These are phyloP conservation scores for Saccharomyces mikatae DNA, from an alignment of 805 yeast genomes.

Conservation along the genomic window DNA sequence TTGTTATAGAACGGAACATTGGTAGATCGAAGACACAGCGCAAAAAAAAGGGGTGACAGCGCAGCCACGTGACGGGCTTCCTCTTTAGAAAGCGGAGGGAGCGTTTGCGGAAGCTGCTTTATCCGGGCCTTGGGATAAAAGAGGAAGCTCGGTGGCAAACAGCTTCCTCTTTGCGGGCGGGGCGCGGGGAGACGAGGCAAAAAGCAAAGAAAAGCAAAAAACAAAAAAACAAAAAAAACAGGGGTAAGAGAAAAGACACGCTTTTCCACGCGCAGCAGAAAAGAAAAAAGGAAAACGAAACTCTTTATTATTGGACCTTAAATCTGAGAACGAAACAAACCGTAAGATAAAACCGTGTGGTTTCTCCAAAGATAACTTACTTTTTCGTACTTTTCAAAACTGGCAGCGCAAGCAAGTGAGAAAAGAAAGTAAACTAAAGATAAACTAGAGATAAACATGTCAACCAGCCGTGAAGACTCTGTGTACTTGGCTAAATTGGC, in stretches of 20 bases:
- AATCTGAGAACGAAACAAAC: neutral
- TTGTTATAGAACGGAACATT: neutral
- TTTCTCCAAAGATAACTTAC: neutral
- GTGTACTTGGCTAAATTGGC: slow-evolving; percentile 97
- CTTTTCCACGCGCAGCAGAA: neutral
- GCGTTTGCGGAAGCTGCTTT: neutral
- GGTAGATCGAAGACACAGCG: neutral
- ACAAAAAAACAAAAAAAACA: neutral
- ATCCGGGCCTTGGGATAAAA: neutral
- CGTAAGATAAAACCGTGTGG: neutral
- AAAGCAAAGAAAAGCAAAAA: neutral
- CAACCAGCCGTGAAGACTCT: slow-evolving; percentile 92
- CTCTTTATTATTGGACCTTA: neutral
- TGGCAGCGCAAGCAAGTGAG: neutral
- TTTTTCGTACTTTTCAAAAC: neutral
- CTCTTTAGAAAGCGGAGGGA: slow-evolving; percentile 2
- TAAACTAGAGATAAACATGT: slow-evolving; percentile 34
- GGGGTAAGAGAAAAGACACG: neutral
- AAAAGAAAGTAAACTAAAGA: neutral
- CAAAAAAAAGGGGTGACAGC: slow-evolving; percentile 1
- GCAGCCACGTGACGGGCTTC: neutral
- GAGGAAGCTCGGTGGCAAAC: neutral
- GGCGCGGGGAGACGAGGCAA: neutral
- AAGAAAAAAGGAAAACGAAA: slow-evolving; percentile 1
- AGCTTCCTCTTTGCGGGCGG: neutral